Evolutionary conservation across 345 rosid species (phyloP).

Genomic region (Syzygium aqueum): DNA sequence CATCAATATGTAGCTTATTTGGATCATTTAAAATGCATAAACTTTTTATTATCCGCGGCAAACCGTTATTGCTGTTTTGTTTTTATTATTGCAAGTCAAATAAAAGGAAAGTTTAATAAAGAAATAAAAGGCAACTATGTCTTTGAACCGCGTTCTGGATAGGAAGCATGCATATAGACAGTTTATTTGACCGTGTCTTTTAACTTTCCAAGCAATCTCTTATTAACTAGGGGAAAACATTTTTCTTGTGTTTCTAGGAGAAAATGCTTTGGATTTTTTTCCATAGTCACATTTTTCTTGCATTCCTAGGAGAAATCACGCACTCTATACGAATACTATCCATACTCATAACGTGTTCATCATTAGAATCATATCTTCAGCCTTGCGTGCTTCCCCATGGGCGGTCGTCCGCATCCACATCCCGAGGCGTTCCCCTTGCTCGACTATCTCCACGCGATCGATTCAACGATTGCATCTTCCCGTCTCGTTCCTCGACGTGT

Average conservation of each 20-base stretch:
- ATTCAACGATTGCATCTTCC: neutral
- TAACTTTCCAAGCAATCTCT: neutral
- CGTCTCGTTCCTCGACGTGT: neutral
- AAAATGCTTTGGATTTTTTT: neutral
- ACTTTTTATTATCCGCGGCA: neutral
- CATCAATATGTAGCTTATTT: neutral
- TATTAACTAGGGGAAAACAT: neutral
- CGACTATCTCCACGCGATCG: neutral
- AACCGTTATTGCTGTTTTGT: neutral
- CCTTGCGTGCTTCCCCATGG: neutral
- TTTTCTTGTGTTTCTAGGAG: too few species aligned
- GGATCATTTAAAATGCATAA: neutral
- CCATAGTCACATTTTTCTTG: neutral
- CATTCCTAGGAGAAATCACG: neutral
- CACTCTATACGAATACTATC: neutral
- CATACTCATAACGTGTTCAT: neutral
- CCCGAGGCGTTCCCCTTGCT: neutral
- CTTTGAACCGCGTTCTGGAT: neutral
- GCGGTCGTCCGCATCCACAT: neutral
- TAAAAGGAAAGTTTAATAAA: neutral
- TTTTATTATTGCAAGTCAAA: too few species aligned
- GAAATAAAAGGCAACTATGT: neutral
- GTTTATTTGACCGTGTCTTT: neutral
- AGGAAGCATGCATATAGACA: too few species aligned
- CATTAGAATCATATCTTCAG: neutral